Evolutionary conservation across 805 yeast genomes (phyloP), one percentile per base, ranked within the genome.

Genomic region (Diddensiella transvaalensis): DNA sequence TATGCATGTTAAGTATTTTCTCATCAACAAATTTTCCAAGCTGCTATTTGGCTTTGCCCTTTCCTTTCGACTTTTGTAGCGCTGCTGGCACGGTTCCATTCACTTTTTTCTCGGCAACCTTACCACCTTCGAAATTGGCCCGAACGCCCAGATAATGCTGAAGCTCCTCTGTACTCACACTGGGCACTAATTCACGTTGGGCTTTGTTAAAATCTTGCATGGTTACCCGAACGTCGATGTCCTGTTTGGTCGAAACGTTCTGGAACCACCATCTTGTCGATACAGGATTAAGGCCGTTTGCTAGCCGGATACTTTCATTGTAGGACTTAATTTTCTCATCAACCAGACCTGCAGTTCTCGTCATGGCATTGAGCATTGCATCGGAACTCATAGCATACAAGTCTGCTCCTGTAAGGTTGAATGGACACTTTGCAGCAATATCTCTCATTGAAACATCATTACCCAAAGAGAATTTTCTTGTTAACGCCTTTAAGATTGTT

Each of bases 341-440:
- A 13, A 85, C 88, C 30, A 76, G 79, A 5, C 73, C 73, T 1
- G 98, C 96, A 0, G 84, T 81, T 56, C 98, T 72, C 1, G 93
- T 86, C 97, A 93, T 91, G 1, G 98, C 96, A 65, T 88, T 88
- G 57, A 91, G 74, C 93, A 91, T 88, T 0, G 98, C 87, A 66
- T 93, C 98, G 0, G 96, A 85, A 62, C 97, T 88, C 50, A 93
- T 70, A 0, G 98, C 99, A 66, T 93, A 93, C 68, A 93, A 91
- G 65, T 93, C 99, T 3, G 99, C 99, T 55, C 99, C 99, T 0
- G 99, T 91, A 62, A 81, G 90, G n/a, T 87, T 88, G 62, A 82
- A 88, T 0, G 96, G 86, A 67, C 97, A 89, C 4, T 68, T 65
- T 15, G 75, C 73, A 0, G 96, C 91, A 22, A 93, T 67, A 4